A percentile compares a stretch with the other conserved stretches of the same genome.
Evolutionary conservation across 1,284 basidiomycete genomes (phyloP).

Genomic region (Marasmius oreades): DNA sequence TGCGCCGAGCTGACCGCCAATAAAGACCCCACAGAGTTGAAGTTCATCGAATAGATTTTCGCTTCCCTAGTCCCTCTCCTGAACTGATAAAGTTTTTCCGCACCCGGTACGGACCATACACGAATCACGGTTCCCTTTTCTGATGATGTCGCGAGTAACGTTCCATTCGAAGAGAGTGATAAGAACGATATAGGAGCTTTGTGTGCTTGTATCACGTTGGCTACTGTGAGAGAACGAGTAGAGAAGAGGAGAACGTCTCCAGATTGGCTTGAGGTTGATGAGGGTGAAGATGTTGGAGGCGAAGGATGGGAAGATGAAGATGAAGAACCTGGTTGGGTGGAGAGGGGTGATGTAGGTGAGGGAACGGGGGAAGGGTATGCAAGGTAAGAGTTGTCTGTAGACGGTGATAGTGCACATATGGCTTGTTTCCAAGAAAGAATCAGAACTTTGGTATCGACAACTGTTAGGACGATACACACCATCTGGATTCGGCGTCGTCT

Average conservation of each 20-base stretch:
- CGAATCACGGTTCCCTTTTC: slow-evolving; percentile 93
- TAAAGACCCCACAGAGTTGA: slow-evolving; percentile 82
- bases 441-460: neutral
- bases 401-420: slow-evolving; percentile 92
- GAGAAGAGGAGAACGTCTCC: slow-evolving; percentile 95
- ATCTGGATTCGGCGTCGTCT: slow-evolving; percentile 94
- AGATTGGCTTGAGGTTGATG: slow-evolving; percentile 44
- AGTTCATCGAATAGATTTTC: slow-evolving; percentile 88
- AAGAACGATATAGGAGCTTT: slow-evolving; percentile 90
- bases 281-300: slow-evolving; percentile 31
- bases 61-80: slow-evolving; percentile 85
- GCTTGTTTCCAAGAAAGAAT: slow-evolving; percentile 44
- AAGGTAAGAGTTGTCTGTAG: slow-evolving; percentile 93
- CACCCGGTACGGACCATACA: slow-evolving; percentile 88
- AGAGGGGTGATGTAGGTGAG: slow-evolving; percentile 64
- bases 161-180: slow-evolving; percentile 84
- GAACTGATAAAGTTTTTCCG: slow-evolving; percentile 95
- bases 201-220: slow-evolving; percentile 97
- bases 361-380: slow-evolving; percentile 95
- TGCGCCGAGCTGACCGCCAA: slow-evolving; percentile 91
- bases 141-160: slow-evolving; percentile 89
- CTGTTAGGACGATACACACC: slow-evolving; percentile 46
- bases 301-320: slow-evolving; percentile 32
- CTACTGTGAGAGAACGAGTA: slow-evolving; percentile 85
- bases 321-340: slow-evolving; percentile 36